These are phyloP conservation scores for Annulohypoxylon truncatum DNA, from an alignment of 2,329 filamentous ascomycete genomes.

Conservation along the genomic window DNA sequence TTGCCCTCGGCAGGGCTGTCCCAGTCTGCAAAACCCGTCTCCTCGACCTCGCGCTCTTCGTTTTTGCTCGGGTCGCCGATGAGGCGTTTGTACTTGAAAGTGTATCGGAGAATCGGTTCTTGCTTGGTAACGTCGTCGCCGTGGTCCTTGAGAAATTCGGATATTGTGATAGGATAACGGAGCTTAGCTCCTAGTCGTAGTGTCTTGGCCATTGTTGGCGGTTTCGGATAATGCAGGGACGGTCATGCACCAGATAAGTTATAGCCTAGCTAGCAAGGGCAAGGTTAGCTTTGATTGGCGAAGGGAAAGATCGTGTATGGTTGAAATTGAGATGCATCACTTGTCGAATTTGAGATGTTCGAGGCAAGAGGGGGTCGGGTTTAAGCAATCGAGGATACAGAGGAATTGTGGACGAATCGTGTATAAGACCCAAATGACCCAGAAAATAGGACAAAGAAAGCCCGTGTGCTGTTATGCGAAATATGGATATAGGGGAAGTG, in stretches of 20 bases:
- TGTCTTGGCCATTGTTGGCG: conserved; percentile 55
- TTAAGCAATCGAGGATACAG: not conserved
- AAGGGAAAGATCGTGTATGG: not conserved
- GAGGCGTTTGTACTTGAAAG: conserved; percentile 82
- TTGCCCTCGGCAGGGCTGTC: conserved; percentile 86
- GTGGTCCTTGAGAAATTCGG: conserved; percentile 79
- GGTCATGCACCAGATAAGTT: conserved; percentile 18
- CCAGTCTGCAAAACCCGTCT: conserved; percentile 80
- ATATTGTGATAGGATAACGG: conserved; percentile 94
- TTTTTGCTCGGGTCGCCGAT: conserved; percentile 73
- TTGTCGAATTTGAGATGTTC: conserved; percentile 1
- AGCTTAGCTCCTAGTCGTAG: conserved; percentile 71
- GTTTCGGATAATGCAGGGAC: conserved; percentile 2
- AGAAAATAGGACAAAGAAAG: conserved; percentile 22
- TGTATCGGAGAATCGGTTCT: conserved; percentile 86
- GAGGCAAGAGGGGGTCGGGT: not conserved
- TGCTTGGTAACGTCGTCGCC: conserved; percentile 81
- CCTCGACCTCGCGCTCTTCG: conserved; percentile 73
- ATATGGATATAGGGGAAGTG: not conserved
- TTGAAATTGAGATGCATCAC: not conserved
- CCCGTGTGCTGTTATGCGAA: not conserved
- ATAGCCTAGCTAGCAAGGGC: conserved; percentile 1
- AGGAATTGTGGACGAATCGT: not conserved
- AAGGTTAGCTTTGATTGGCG: conserved; percentile 8
- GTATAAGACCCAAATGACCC: not conserved